These are phyloP conservation scores for Penicillium pancosmium DNA, from an alignment of 495 filamentous ascomycete genomes.

Conservation along the genomic window DNA sequence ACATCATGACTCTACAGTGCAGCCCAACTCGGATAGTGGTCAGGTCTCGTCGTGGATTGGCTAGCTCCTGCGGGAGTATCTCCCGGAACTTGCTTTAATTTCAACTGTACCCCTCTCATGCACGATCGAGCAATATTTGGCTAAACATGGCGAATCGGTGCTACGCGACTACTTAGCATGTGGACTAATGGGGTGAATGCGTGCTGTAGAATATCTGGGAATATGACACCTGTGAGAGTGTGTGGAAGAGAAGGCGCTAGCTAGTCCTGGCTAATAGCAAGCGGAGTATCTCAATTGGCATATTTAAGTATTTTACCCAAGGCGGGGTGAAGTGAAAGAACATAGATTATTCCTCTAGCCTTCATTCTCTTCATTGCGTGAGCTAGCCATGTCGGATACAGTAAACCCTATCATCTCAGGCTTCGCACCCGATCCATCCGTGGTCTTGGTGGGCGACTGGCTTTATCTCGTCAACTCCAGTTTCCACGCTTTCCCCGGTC, in stretches of 20 bases:
- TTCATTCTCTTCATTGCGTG: constrained; percentile 6
- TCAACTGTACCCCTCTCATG: constrained; percentile 9
- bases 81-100: constrained; percentile 7
- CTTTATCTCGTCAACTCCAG: constrained; percentile 39
- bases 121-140: constrained; percentile 8
- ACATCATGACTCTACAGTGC: constrained; percentile 9
- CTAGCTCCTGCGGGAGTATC: constrained; percentile 9
- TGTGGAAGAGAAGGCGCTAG: constrained; percentile 7
- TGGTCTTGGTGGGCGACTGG: constrained; percentile 23
- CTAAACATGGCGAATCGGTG: constrained; percentile 5
- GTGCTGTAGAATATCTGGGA: constrained; percentile 9
- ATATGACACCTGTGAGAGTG: constrained; percentile 8
- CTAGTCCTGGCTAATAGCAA: constrained; percentile 10
- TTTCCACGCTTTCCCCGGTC: constrained; percentile 42
- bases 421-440: constrained; percentile 36
- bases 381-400: constrained; percentile 6
- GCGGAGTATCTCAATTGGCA: constrained; percentile 8
- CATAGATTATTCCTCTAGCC: constrained; percentile 9
- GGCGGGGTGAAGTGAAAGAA: constrained; percentile 9
- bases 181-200: constrained; percentile 7
- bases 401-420: constrained; percentile 28
- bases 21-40: constrained; percentile 10
- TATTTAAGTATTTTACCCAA: constrained; percentile 8
- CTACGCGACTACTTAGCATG: constrained; percentile 7
- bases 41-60: constrained; percentile 7